These are phyloP conservation scores for Phytophthora fragariaefolia DNA, from an alignment of 352 stramenopile genomes.

Conservation along the genomic window DNA sequence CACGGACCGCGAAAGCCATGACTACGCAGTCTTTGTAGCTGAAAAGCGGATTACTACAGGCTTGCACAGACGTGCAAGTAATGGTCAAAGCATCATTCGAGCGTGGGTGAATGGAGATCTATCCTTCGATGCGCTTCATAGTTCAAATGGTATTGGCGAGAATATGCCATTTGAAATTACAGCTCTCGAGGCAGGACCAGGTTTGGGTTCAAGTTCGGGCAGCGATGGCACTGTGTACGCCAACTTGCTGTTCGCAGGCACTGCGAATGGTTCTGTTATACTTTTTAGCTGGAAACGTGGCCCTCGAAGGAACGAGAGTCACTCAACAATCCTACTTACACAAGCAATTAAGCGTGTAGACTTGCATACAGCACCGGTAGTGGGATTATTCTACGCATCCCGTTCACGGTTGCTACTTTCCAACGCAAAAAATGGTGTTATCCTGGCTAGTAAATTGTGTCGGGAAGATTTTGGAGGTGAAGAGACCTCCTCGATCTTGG, in stretches of 20 bases:
- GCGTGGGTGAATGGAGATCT: constrained; percentile 68
- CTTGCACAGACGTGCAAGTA: constrained; percentile 3
- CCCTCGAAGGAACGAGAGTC: constrained; percentile 25
- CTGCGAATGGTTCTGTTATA: constrained; percentile 46
- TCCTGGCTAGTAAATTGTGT: constrained; percentile 47
- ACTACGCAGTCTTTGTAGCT: constrained; percentile 61
- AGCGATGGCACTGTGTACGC: constrained; percentile 17
- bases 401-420: constrained; percentile 44
- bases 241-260: constrained; percentile 59
- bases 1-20: constrained; percentile 53
- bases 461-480: constrained; percentile 9
- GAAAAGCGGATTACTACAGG: constrained; percentile 33
- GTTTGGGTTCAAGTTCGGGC: constrained; percentile 11
- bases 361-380: constrained; percentile 55
- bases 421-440: constrained; percentile 45
- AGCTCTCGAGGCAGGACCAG: constrained; percentile 42
- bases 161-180: constrained; percentile 48
- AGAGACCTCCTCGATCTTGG: constrained; percentile 20
- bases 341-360: constrained; percentile 46
- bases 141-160: constrained; percentile 20
- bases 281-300: constrained; percentile 56
- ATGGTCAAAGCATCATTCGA: constrained; percentile 37
- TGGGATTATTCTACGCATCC: constrained; percentile 48
- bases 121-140: constrained; percentile 43
- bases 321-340: constrained; percentile 36